phyloP scores from a whole-genome alignment of 2,329 filamentous ascomycete genomes.

The Cordyceps tenuipes region DNA sequence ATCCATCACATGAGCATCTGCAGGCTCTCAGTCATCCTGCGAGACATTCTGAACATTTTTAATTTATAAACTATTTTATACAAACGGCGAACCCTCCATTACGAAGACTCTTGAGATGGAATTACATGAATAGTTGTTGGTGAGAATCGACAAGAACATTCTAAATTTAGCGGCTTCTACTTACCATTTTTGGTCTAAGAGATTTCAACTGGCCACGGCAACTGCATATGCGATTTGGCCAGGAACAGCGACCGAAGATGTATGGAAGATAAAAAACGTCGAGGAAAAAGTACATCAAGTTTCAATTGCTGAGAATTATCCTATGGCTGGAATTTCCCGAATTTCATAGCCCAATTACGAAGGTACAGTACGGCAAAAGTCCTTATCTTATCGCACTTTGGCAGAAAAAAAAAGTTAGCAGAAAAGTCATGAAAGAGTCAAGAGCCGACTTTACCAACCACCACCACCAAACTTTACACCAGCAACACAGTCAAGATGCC shows the following conservation, averaged over 20 bases:
- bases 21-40: not conserved
- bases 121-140: not conserved
- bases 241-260: too few relatives aligned
- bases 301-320: too few relatives aligned
- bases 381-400: slow-evolving; percentile 10
- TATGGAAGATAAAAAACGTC: too few relatives aligned
- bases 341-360: too few relatives aligned
- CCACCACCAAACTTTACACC: slow-evolving; percentile 4
- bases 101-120: not conserved
- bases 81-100: not conserved
- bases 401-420: slow-evolving; percentile 4
- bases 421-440: not conserved
- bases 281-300: too few relatives aligned
- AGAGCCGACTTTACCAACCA: not conserved
- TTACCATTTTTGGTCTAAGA: too few relatives aligned
- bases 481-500: slow-evolving; percentile 27
- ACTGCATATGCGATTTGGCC: too few relatives aligned
- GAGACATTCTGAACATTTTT: not conserved
- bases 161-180: too few relatives aligned
- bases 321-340: too few relatives aligned
- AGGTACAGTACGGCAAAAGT: too few relatives aligned
- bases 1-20: not conserved
- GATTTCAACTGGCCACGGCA: too few relatives aligned
- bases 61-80: not conserved
- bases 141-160: too few relatives aligned